These are phyloP conservation scores for Ilyonectria robusta DNA, from an alignment of 2,329 filamentous ascomycete species.

Conservation along the genomic window DNA sequence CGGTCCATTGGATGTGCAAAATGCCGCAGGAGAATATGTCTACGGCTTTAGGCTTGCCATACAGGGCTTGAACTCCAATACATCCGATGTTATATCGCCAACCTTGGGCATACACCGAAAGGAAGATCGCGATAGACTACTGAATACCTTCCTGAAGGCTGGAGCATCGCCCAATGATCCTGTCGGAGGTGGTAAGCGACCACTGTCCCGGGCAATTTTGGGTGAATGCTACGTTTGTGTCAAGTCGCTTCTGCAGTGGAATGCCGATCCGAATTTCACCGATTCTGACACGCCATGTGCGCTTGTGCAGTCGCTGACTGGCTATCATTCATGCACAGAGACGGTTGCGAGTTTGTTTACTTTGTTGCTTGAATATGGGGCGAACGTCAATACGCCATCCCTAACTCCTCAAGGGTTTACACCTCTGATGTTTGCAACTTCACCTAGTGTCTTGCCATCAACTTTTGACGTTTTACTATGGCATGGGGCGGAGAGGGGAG, in stretches of 20 bases:
- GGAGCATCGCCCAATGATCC: background rate
- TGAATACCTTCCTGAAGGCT: background rate
- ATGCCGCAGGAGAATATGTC: too few species aligned
- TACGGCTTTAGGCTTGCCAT: too few species aligned
- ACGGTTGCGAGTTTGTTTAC: too few species aligned
- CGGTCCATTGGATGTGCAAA: too few species aligned
- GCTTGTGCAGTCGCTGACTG: background rate
- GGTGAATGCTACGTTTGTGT: too few species aligned
- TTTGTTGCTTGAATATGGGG: background rate
- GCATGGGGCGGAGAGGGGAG: background rate
- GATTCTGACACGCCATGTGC: background rate
- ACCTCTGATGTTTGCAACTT: slow-evolving; percentile 24
- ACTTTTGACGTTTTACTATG: slow-evolving; percentile 4
- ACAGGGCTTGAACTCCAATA: too few species aligned
- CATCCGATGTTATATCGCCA: too few species aligned
- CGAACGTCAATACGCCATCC: slow-evolving; percentile 6
- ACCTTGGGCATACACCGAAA: too few species aligned
- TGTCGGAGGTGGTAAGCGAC: background rate
- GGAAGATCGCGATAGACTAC: background rate
- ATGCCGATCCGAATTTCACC: slow-evolving; percentile 4
- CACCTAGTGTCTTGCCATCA: background rate
- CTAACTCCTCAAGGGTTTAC: slow-evolving; percentile 9
- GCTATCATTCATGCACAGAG: too few species aligned
- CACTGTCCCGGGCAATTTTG: background rate
- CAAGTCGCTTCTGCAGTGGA: background rate